Base-by-base conservation (phyloP, 2,329 filamentous ascomycete genomes). In the Scedosporium apiospermum region DNA sequence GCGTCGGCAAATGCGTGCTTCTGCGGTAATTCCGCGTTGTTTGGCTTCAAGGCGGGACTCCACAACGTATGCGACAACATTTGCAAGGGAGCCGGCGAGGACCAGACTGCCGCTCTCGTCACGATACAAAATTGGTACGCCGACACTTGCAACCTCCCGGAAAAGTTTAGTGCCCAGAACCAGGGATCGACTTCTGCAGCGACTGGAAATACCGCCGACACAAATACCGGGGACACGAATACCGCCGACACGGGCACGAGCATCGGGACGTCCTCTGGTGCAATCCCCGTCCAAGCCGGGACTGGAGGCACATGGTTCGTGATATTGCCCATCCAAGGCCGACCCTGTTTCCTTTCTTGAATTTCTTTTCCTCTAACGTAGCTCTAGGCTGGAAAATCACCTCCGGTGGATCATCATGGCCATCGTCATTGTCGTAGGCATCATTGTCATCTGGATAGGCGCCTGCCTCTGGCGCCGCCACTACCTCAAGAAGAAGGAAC, bases 381-480 rank as follows among this genome's bases (percentile, higher is more conserved):
- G 21, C 12, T 23, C n/a, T 65, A 91, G 89, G 88, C 75, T 90
- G 59, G 80, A 82, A 6, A 80, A 78, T 30, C 90, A 93, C 73
- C 91, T 84, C 78, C 82, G 86, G 77, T 96, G 90, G 90, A 84
- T 96, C 57, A 80, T 93, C 65, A 91, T 95, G 81, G 80, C 95
- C 61, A 86, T 91, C 66, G 77, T 93, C 65, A 80, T 96, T 30
- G 81, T 88, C 53, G 77, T 93, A 64, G 87, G 79, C 61, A 89
- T 96, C 65, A 76, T 81, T 14, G 78, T 79, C 63, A 82, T 91
- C 69, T 89, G 88, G 80, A 75, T 88, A 46, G 80, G 83, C 18
- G 88, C 87, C 46, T 84, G 87, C 69, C 83, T 88, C 72, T 85
- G 90, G 76, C 88, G 90, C 67, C 85, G 86, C 63, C 87, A 88